These are phyloP conservation scores for Metroxylon sagu DNA, from an alignment of 176 grass and related monocot genomes.

Conservation along the genomic window DNA sequence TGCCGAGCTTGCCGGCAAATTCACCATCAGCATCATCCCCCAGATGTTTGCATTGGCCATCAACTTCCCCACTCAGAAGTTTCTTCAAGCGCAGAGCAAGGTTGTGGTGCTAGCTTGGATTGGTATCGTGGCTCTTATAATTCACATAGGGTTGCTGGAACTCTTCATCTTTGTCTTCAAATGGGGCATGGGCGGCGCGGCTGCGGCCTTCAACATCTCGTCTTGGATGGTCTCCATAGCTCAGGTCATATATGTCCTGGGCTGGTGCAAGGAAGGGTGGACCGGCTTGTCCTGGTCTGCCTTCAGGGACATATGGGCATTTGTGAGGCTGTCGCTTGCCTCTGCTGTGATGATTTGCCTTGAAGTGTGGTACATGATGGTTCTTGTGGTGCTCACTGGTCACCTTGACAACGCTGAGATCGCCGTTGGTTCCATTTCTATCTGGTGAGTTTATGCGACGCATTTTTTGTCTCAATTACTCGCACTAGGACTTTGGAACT, in stretches of 20 bases:
- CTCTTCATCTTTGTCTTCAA: constrained; percentile 28
- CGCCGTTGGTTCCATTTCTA: constrained; percentile 40
- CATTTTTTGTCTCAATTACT: neutral
- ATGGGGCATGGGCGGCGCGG: constrained; percentile 24
- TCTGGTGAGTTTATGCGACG: constrained; percentile 18
- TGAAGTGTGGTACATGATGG: constrained; percentile 49
- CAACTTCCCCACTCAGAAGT: constrained; percentile 57
- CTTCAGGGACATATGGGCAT: constrained; percentile 22
- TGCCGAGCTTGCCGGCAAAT: constrained; percentile 28
- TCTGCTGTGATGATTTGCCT: constrained; percentile 64
- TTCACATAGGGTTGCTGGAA: constrained; percentile 15
- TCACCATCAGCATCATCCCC: constrained; percentile 39
- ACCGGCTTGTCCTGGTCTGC: constrained; percentile 29
- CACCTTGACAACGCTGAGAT: constrained; percentile 37
- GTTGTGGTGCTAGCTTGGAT: constrained; percentile 41
- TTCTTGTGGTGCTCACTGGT: constrained; percentile 40
- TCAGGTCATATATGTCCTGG: constrained; percentile 38
- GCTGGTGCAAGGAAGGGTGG: constrained; percentile 52
- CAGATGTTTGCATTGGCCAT: constrained; percentile 30
- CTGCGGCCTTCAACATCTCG: constrained; percentile 20
- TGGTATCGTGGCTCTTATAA: constrained; percentile 3
- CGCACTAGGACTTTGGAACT: too few species aligned
- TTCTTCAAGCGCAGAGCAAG: constrained; percentile 66
- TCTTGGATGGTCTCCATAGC: constrained; percentile 28
- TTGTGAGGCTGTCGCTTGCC: constrained; percentile 45